Evolutionary conservation across 495 filamentous ascomycete species (phyloP).

Genomic region (Sabuloglossum arenarium): DNA sequence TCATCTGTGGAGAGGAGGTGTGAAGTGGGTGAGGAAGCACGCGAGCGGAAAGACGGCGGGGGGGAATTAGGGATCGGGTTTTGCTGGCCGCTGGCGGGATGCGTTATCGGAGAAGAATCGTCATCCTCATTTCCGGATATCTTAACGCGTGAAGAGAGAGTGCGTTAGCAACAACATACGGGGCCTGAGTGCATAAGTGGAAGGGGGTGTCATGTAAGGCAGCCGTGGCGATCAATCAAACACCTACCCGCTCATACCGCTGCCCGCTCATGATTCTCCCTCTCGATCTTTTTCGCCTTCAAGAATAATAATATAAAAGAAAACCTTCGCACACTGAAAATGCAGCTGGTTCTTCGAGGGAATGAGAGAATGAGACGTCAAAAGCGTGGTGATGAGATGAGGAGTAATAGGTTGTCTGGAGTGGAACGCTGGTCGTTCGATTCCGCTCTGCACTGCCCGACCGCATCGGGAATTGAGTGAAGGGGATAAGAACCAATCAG

Average conservation of each 20-base stretch:
- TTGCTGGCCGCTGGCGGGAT: slow-evolving; percentile 15
- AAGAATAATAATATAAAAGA: no score
- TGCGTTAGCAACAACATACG: not conserved
- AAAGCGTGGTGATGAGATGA: no score
- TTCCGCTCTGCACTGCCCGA: no score
- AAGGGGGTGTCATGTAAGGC: not conserved
- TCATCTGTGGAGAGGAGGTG: slow-evolving; percentile 29
- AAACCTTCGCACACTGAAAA: no score
- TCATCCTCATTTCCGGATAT: slow-evolving; percentile 23
- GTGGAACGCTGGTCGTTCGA: no score
- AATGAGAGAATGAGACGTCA: no score
- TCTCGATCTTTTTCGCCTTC: not conserved
- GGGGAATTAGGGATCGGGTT: slow-evolving; percentile 55
- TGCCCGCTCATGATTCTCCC: slow-evolving; percentile 45
- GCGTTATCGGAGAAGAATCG: slow-evolving; percentile 19
- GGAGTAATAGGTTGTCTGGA: no score
- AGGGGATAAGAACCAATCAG: no score
- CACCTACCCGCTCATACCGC: slow-evolving; percentile 71
- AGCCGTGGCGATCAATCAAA: slow-evolving; percentile 5
- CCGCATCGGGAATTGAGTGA: no score
- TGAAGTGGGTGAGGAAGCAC: slow-evolving; percentile 48
- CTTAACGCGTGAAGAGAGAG: slow-evolving; percentile 6
- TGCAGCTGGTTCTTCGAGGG: no score
- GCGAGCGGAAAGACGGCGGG: slow-evolving; percentile 83
- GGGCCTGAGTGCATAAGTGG: no score